Evolutionary conservation across 192 early-diverging fungal species (phyloP).

Genomic region (Entophlyctis helioformis): DNA sequence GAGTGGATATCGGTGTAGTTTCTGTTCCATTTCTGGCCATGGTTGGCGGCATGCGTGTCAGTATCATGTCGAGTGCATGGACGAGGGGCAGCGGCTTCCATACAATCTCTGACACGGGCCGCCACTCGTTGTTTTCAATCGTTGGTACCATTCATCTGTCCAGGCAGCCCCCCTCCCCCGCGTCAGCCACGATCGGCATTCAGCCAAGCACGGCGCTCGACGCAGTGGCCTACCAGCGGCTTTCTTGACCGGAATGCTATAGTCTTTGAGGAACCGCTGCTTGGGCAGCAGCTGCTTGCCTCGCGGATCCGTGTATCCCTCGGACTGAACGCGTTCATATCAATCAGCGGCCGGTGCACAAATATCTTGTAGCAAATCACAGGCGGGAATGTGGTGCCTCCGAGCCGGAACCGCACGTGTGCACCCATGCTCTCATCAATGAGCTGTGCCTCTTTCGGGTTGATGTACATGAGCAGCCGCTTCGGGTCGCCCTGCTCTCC

Average conservation of each 20-base stretch:
- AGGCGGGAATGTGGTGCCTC: conserved; percentile 43
- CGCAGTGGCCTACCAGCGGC: not conserved
- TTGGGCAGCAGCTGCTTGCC: conserved; percentile 23
- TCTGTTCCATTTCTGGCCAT: not conserved
- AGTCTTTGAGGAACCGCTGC: conserved; percentile 26
- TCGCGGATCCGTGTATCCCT: conserved; percentile 34
- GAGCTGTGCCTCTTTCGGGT: conserved; percentile 40
- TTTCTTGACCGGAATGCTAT: no score
- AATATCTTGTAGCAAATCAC: conserved; percentile 52
- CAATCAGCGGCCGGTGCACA: conserved; percentile 34
- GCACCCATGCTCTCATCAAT: conserved; percentile 32
- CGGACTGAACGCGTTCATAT: conserved; percentile 51
- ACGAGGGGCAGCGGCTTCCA: not conserved
- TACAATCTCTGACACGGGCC: conserved; percentile 41
- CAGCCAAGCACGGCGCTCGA: not conserved
- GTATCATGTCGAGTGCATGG: not conserved
- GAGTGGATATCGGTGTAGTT: conserved; percentile 3
- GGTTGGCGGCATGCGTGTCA: not conserved
- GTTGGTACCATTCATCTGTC: conserved; percentile 37
- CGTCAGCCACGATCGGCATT: not conserved
- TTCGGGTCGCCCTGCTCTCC: conserved; percentile 37
- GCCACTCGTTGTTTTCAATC: conserved; percentile 51
- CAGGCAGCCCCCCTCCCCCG: not conserved
- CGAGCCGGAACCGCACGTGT: conserved; percentile 46
- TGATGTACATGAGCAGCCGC: conserved; percentile 40